Evolutionary conservation across 257 asterid genomes (phyloP).

Genomic region (Solanum sparsipilum): DNA sequence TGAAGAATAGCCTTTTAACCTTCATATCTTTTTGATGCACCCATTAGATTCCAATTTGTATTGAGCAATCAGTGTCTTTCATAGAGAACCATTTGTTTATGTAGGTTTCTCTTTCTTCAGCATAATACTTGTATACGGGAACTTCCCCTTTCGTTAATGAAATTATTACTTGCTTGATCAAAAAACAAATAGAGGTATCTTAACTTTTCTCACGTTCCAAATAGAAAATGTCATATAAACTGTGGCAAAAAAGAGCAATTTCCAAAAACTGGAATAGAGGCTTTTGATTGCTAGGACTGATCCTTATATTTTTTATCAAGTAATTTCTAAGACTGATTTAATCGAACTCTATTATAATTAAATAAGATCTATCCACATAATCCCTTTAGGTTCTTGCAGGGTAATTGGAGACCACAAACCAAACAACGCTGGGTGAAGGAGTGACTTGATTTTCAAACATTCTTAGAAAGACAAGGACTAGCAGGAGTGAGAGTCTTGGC

Average conservation of each 20-base stretch:
- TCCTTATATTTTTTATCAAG: background rate
- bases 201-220: background rate
- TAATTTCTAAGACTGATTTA: background rate
- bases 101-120: background rate
- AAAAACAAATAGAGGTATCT: background rate
- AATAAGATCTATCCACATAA: background rate
- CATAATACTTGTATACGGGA: background rate
- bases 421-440: background rate
- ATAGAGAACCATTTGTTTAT: background rate
- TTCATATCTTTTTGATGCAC: background rate
- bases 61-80: background rate
- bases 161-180: background rate
- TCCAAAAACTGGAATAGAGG: background rate
- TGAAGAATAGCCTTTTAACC: background rate
- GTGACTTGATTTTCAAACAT: background rate
- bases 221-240: background rate
- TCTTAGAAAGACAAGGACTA: background rate
- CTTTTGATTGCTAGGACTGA: background rate
- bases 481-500: background rate
- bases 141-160: background rate
- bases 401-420: background rate
- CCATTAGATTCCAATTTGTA: background rate
- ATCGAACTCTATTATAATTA: background rate
- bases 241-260: background rate
- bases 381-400: background rate